These are phyloP conservation scores for Rhodosporidiobolus sp. DNA, from an alignment of 768 basidiomycete genomes.

Conservation along the genomic window DNA sequence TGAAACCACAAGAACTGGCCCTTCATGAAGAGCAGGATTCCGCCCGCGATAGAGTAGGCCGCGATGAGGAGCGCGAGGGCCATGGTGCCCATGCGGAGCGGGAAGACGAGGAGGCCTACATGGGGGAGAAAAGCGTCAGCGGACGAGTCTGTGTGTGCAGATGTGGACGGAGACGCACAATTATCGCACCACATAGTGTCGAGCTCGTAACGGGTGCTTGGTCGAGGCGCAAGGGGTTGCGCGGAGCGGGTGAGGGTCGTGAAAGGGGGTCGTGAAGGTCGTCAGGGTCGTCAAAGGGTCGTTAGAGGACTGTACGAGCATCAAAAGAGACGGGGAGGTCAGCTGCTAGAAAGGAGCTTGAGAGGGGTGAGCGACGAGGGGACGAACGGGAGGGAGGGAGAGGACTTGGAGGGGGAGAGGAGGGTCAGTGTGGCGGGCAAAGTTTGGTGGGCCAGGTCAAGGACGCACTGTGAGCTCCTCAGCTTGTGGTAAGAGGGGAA, in stretches of 20 bases:
- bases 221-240: background rate
- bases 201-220: background rate
- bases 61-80: constrained; percentile 25
- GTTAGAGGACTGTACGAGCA: background rate
- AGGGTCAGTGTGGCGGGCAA: background rate
- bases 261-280: constrained; percentile 1
- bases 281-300: background rate
- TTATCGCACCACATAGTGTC: constrained; percentile 33
- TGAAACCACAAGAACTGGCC: constrained; percentile 25
- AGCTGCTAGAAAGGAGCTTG: background rate
- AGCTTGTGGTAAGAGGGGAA: background rate
- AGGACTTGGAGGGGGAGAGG: background rate
- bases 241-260: background rate
- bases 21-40: constrained; percentile 31
- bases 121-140: background rate
- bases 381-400: background rate
- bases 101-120: constrained; percentile 33
- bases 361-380: too few relatives aligned
- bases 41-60: constrained; percentile 28
- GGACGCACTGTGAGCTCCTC: too few relatives aligned
- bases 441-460: too few relatives aligned
- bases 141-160: background rate
- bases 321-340: background rate
- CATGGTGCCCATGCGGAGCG: constrained; percentile 31
- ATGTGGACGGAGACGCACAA: constrained; percentile 8